Percentiles rank a stretch among this genome's conserved stretches.
Conservation (phyloP, 768 basidiomycete species). For the Pulveroboletus sp. region DNA sequence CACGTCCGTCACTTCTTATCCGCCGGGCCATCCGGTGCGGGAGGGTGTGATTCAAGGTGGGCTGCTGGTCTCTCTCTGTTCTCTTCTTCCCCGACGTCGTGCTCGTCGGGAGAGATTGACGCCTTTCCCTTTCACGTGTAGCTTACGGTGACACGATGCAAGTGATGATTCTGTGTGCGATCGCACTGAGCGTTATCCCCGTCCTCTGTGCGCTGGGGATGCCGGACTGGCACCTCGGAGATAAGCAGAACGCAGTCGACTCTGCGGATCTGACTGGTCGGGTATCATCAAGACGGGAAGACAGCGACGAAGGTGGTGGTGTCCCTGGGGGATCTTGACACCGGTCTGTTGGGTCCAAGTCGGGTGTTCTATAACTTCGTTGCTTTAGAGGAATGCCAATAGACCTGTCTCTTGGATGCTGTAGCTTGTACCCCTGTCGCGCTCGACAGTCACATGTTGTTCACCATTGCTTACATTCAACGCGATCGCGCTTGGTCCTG, state of each 20-base stretch:
- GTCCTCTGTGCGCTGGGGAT: slow-evolving; percentile 54
- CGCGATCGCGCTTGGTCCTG: too few relatives aligned
- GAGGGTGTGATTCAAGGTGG: slow-evolving; percentile 56
- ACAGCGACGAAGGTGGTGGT: not conserved
- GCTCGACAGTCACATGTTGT: too few relatives aligned
- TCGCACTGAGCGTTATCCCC: slow-evolving; percentile 52
- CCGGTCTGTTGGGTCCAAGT: not conserved
- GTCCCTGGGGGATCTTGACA: not conserved
- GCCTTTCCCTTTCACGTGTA: slow-evolving; percentile 3
- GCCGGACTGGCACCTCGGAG: slow-evolving; percentile 63
- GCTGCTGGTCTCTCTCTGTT: slow-evolving; percentile 4
- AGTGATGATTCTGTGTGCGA: slow-evolving; percentile 50
- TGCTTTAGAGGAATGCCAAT: not conserved
- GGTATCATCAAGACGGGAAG: not conserved
- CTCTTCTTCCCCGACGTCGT: not conserved
- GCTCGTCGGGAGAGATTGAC: not conserved
- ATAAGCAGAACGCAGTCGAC: slow-evolving; percentile 69
- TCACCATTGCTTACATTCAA: not conserved
- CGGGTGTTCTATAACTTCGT: not conserved
- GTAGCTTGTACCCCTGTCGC: too few relatives aligned
- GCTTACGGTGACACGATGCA: slow-evolving; percentile 57
- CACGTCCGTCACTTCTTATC: slow-evolving; percentile 42
- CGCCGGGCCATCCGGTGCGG: slow-evolving; percentile 53
- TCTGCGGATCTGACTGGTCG: slow-evolving; percentile 19
- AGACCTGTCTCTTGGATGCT: too few relatives aligned